Evolutionary conservation across 2,329 filamentous ascomycete species (phyloP).

Genomic region (Cladobotryum mycophilum): DNA sequence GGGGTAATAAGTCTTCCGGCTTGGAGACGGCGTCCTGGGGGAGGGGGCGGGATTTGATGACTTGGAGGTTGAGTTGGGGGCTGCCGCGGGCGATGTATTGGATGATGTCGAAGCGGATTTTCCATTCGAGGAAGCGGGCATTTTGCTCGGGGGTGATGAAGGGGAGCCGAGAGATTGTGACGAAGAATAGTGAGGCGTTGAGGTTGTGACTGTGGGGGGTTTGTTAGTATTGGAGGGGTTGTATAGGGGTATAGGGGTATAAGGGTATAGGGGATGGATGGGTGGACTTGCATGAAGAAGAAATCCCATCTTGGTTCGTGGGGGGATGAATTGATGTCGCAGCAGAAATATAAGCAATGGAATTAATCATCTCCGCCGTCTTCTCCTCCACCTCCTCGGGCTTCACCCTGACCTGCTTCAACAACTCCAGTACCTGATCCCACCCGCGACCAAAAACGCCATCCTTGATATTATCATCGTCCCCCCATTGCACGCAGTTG

Average conservation of each 20-base stretch:
- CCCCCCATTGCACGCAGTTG: constrained; percentile 37
- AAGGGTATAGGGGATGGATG: constrained; percentile 13
- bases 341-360: constrained; percentile 43
- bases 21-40: constrained; percentile 37
- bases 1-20: constrained; percentile 42
- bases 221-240: neutral
- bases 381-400: constrained; percentile 50
- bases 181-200: constrained; percentile 67
- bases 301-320: constrained; percentile 76
- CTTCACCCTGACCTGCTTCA: constrained; percentile 51
- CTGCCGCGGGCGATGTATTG: constrained; percentile 65
- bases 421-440: constrained; percentile 56
- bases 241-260: neutral
- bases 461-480: constrained; percentile 61
- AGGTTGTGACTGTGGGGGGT: constrained; percentile 59
- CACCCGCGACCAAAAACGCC: constrained; percentile 59
- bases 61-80: constrained; percentile 52
- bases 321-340: constrained; percentile 55
- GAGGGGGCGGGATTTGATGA: constrained; percentile 55
- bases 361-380: constrained; percentile 62
- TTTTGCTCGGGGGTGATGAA: constrained; percentile 59
- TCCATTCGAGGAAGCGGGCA: constrained; percentile 70
- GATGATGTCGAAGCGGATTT: constrained; percentile 66
- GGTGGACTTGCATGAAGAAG: constrained; percentile 50
- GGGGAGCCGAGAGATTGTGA: constrained; percentile 53